These are phyloP conservation scores for Penicillium sp. DNA, from an alignment of 2,329 filamentous ascomycete genomes.

Conservation along the genomic window DNA sequence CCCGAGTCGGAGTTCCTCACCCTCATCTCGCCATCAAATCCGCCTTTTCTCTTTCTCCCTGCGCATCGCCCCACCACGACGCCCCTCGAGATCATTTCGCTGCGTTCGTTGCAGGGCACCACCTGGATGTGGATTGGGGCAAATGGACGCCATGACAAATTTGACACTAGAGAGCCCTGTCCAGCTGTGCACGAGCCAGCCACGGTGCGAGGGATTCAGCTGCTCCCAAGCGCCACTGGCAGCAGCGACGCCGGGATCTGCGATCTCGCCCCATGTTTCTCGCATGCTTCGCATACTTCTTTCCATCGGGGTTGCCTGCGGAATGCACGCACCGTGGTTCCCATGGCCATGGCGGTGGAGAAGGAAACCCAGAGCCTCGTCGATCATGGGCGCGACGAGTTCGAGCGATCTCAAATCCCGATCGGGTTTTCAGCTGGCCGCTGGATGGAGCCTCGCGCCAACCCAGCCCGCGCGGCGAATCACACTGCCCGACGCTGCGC, in stretches of 20 bases:
- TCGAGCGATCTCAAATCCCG: constrained; percentile 6
- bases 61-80: too few relatives aligned
- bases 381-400: constrained; percentile 8
- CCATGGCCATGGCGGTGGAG: constrained; percentile 10
- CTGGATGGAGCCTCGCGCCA: constrained; percentile 16
- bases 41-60: too few relatives aligned
- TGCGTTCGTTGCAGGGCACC: not conserved
- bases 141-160: constrained; percentile 1
- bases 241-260: constrained; percentile 11
- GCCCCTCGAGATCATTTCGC: too few relatives aligned
- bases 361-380: constrained; percentile 6
- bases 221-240: constrained; percentile 17
- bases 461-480: constrained; percentile 11
- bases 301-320: too few relatives aligned
- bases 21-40: too few relatives aligned
- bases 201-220: constrained; percentile 16
- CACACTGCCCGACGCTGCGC: constrained; percentile 4
- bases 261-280: constrained; percentile 3
- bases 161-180: not conserved
- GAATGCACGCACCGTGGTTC: constrained; percentile 2
- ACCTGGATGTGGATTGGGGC: not conserved
- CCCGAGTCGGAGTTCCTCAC: too few relatives aligned
- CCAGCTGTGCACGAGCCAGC: constrained; percentile 16
- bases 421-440: constrained; percentile 14
- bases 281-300: not conserved